Percentiles rank a stretch among this genome's conserved stretches.
Evolutionary conservation across 2,329 filamentous ascomycete genomes (phyloP).

Genomic region (Parastagonospora nodorum): DNA sequence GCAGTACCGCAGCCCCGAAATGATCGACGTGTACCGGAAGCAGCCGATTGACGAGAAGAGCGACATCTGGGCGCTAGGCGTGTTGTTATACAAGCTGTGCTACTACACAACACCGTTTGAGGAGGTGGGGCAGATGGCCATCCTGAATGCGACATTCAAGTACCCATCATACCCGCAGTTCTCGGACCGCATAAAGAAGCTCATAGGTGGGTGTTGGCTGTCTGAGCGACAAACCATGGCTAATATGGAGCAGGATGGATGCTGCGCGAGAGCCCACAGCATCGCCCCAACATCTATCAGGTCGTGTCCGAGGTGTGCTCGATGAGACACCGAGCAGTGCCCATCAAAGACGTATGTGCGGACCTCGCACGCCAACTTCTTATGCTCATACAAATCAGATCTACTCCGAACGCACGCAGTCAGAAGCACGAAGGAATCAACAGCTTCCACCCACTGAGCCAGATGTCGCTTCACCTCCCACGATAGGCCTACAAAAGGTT

Average conservation of each 20-base stretch:
- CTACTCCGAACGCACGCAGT: slow-evolving; percentile 61
- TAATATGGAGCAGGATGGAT: slow-evolving; percentile 70
- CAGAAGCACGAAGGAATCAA: slow-evolving; percentile 66
- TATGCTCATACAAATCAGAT: slow-evolving; percentile 48
- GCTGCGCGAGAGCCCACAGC: slow-evolving; percentile 80
- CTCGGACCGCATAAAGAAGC: slow-evolving; percentile 83
- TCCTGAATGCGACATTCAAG: slow-evolving; percentile 92
- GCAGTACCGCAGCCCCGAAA: slow-evolving; percentile 96
- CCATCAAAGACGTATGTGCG: slow-evolving; percentile 78
- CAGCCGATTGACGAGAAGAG: slow-evolving; percentile 98
- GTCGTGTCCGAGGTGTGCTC: slow-evolving; percentile 83
- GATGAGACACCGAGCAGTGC: slow-evolving; percentile 86
- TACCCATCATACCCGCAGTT: slow-evolving; percentile 88
- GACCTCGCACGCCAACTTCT: neutral
- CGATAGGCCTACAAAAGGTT: slow-evolving; percentile 80
- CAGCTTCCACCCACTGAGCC: slow-evolving; percentile 62
- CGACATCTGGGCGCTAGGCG: slow-evolving; percentile 96
- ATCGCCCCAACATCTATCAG: slow-evolving; percentile 91
- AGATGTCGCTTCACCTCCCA: slow-evolving; percentile 60
- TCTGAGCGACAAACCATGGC: slow-evolving; percentile 2
- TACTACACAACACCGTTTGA: slow-evolving; percentile 99
- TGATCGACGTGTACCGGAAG: slow-evolving; percentile 97
- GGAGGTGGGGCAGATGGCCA: slow-evolving; percentile 95
- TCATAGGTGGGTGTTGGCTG: slow-evolving; percentile 74
- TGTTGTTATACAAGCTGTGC: slow-evolving; percentile 95